Conservation (phyloP, 345 rosid genomes). For the Hibiscus syriacus region DNA sequence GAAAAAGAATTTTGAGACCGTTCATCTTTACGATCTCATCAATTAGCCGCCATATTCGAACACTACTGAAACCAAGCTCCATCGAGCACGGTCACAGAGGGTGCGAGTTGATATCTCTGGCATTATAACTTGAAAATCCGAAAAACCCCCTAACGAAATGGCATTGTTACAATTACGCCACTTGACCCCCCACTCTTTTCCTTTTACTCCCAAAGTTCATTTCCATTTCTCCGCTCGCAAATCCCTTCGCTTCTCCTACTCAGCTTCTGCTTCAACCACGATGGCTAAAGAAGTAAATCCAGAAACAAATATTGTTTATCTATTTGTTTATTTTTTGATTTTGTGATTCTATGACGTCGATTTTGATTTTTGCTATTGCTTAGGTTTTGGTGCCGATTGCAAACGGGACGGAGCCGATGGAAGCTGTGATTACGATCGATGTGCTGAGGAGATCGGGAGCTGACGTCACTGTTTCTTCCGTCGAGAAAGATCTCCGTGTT, state of each 20-base stretch:
- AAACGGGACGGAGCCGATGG: conserved; percentile 88
- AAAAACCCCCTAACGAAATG: conserved; percentile 9
- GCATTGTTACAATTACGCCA: conserved; percentile 20
- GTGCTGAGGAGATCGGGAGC: conserved; percentile 79
- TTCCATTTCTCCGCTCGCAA: conserved; percentile 18
- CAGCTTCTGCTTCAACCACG: conserved; percentile 50
- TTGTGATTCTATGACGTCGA: neutral
- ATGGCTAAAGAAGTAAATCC: conserved; percentile 39
- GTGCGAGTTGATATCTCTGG: conserved; percentile 9
- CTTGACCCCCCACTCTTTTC: conserved; percentile 10
- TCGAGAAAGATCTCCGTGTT: conserved; percentile 55
- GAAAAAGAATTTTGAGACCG: too few species aligned
- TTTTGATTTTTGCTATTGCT: neutral
- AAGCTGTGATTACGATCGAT: conserved; percentile 78
- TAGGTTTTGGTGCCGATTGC: neutral
- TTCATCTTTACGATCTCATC: neutral
- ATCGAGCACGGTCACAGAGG: neutral
- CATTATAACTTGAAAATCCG: neutral
- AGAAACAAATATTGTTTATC: neutral
- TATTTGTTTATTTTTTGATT: conserved; percentile 28
- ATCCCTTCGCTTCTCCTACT: conserved; percentile 23
- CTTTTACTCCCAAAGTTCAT: neutral
- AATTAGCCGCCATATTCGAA: conserved; percentile 6
- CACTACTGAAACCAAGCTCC: neutral
- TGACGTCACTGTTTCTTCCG: conserved; percentile 76